phyloP scores from a whole-genome alignment of 257 asterid species.

The Solanum verrucosum region DNA sequence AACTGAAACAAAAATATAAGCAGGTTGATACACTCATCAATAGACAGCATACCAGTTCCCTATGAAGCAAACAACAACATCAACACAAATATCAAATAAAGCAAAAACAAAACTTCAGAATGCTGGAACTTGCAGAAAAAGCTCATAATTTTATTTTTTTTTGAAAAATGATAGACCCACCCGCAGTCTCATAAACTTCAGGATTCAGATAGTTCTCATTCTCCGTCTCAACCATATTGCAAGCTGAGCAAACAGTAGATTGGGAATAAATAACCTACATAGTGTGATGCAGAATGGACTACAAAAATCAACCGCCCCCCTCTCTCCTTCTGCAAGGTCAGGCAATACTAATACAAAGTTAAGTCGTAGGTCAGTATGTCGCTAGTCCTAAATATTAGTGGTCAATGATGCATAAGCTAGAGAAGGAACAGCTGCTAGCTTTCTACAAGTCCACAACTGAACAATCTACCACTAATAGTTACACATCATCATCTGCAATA shows the following conservation, averaged over 20 bases:
- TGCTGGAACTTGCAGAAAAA: neutral
- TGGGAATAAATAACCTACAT: neutral
- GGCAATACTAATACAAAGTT: neutral
- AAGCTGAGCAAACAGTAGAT: neutral
- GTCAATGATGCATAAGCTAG: neutral
- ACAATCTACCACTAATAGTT: neutral
- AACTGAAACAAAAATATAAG: conserved; percentile 35
- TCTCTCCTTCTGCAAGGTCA: neutral
- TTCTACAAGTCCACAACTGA: neutral
- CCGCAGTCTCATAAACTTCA: neutral
- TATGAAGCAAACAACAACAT: neutral
- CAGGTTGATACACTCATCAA: neutral
- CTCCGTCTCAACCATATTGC: neutral
- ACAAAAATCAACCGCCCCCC: neutral
- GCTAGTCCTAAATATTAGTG: neutral
- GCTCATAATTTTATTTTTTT: neutral
- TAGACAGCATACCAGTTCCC: neutral
- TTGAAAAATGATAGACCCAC: neutral
- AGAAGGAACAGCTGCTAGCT: neutral
- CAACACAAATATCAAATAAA: neutral
- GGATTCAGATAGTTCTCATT: neutral
- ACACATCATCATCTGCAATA: neutral
- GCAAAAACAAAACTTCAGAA: neutral
- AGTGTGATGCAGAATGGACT: neutral
- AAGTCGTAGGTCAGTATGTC: neutral